These are phyloP conservation scores for Podospora tetraspora DNA, from an alignment of 495 filamentous ascomycete species.

Conservation along the genomic window DNA sequence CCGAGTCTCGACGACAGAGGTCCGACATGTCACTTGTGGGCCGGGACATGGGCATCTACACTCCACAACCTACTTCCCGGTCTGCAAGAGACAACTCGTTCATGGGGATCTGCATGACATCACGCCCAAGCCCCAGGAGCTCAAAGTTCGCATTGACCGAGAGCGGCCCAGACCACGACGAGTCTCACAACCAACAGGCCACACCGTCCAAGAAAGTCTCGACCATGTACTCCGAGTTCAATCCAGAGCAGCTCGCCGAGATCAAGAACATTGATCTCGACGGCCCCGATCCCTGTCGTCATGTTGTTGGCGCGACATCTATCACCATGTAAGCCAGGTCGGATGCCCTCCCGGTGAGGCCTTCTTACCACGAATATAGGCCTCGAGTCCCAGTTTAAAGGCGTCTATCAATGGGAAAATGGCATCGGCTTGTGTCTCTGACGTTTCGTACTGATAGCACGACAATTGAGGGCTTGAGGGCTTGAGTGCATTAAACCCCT, in stretches of 20 bases:
- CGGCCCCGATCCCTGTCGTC: conserved; percentile 37
- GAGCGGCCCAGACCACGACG: neutral
- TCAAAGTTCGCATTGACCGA: conserved; percentile 70
- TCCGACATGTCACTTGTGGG: too few species aligned
- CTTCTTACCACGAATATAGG: neutral
- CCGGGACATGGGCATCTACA: too few species aligned
- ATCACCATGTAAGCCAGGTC: too few species aligned
- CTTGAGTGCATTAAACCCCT: too few species aligned
- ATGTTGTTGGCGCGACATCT: too few species aligned
- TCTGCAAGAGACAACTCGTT: conserved; percentile 66
- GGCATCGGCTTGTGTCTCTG: neutral
- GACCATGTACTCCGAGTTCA: conserved; percentile 71
- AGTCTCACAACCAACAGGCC: neutral
- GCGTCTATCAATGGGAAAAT: neutral
- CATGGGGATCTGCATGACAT: conserved; percentile 70
- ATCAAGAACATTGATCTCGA: conserved; percentile 78
- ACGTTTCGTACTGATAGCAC: neutral
- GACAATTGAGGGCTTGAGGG: neutral
- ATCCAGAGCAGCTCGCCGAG: conserved; percentile 60
- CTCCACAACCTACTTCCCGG: conserved; percentile 63
- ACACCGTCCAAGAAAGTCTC: conserved; percentile 23
- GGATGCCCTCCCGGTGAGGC: too few species aligned
- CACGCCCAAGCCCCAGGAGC: conserved; percentile 69
- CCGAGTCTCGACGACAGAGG: neutral
- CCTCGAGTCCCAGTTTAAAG: neutral